Evolutionary conservation across 345 rosid species (phyloP).

Genomic region (Corymbia maculata): DNA sequence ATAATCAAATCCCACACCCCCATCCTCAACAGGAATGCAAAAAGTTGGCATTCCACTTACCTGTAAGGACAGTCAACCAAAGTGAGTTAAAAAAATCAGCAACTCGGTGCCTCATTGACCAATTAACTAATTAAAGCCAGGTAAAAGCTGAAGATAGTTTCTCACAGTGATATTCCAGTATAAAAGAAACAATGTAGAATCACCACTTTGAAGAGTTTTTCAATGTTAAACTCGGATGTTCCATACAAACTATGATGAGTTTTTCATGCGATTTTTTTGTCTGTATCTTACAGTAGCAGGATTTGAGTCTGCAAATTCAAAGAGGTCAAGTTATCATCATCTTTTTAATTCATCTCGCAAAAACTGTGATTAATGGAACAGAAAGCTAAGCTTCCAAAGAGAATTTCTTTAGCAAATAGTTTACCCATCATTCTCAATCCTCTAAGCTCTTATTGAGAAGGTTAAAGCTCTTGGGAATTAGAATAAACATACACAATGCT

Average conservation of each 20-base stretch:
- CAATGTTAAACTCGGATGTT: not conserved
- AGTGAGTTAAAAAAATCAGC: not conserved
- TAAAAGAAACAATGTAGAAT: not conserved
- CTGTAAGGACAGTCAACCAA: slow-evolving; percentile 20
- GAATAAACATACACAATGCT: not conserved
- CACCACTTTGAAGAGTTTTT: not conserved
- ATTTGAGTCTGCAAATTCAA: not conserved
- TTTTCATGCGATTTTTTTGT: not conserved
- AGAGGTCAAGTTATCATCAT: not conserved
- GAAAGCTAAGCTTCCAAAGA: not conserved
- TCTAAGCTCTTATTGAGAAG: not conserved
- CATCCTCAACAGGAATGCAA: slow-evolving; percentile 78
- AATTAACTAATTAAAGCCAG: not conserved
- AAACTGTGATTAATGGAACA: not conserved
- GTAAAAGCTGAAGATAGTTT: not conserved
- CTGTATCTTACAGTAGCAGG: not conserved
- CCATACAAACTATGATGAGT: not conserved
- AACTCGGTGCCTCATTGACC: not conserved
- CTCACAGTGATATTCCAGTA: not conserved
- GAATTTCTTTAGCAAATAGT: not conserved
- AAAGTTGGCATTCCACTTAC: slow-evolving; percentile 99
- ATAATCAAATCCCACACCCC: slow-evolving; percentile 96
- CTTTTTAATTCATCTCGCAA: not conserved
- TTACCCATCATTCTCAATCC: not conserved
- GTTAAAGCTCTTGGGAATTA: not conserved